These are phyloP conservation scores for Polytrichum commune DNA, from an alignment of 225 moss, liverwort and hornwort species.

Conservation along the genomic window DNA sequence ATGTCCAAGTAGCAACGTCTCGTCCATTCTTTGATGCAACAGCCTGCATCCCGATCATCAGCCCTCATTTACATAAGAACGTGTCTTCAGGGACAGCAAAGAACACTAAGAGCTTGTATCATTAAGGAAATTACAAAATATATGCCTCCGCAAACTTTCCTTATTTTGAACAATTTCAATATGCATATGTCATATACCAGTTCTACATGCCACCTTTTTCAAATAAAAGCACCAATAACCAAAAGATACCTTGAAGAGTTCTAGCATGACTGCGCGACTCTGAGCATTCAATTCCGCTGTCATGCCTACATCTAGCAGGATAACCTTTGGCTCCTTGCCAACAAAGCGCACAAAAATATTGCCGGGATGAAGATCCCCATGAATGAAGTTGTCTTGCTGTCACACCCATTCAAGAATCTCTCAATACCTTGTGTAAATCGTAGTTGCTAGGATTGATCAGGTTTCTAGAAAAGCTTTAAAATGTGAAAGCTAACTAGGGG, in stretches of 20 bases:
- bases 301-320: slow-evolving; percentile 94
- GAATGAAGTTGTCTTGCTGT: slow-evolving; percentile 86
- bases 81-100: no score
- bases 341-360: slow-evolving; percentile 92
- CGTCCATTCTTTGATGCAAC: slow-evolving; percentile 72
- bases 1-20: slow-evolving; percentile 67
- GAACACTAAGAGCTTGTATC: no score
- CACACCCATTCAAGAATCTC: slow-evolving; percentile 20
- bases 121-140: no score
- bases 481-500: no score
- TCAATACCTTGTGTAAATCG: slow-evolving; percentile 7
- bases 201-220: no score
- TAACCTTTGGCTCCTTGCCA: slow-evolving; percentile 64
- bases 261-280: slow-evolving; percentile 61
- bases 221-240: no score
- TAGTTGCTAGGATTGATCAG: no score
- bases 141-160: no score
- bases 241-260: slow-evolving; percentile 69
- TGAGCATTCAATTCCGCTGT: slow-evolving; percentile 77
- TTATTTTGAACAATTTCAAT: no score
- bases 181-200: no score
- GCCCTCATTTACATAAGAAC: no score
- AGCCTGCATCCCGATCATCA: slow-evolving; percentile 39
- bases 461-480: no score
- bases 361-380: slow-evolving; percentile 93